Percentiles rank a stretch among this genome's conserved stretches.
Conservation (phyloP, 495 filamentous ascomycete species). For the Aspergillus nanangensis region DNA sequence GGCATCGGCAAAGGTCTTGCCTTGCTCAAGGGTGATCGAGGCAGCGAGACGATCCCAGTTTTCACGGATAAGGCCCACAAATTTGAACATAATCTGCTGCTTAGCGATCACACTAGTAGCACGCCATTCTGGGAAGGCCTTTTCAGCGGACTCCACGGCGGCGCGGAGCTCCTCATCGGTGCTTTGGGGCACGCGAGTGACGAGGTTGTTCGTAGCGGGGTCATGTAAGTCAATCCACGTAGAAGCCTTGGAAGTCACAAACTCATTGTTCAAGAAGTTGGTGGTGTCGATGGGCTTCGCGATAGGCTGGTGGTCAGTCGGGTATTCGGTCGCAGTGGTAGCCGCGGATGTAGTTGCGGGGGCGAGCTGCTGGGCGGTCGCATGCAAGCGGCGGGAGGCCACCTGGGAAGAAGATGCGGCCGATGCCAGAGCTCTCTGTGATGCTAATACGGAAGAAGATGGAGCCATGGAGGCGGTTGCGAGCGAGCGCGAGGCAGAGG, state of each 20-base stretch:
- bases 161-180: slow-evolving; percentile 86
- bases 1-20: slow-evolving; percentile 89
- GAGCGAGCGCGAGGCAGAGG: slow-evolving; percentile 24
- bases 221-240: slow-evolving; percentile 91
- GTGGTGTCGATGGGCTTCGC: slow-evolving; percentile 70
- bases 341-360: slow-evolving; percentile 51
- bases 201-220: slow-evolving; percentile 95
- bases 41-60: slow-evolving; percentile 96
- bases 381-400: slow-evolving; percentile 45
- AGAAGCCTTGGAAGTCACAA: slow-evolving; percentile 64
- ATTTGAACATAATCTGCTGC: slow-evolving; percentile 98
- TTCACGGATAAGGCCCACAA: slow-evolving; percentile 80
- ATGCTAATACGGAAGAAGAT: slow-evolving; percentile 17
- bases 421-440: slow-evolving; percentile 11
- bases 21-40: slow-evolving; percentile 95
- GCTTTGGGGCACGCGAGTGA: slow-evolving; percentile 95
- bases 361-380: slow-evolving; percentile 54
- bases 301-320: slow-evolving; percentile 79
- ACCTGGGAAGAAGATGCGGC: slow-evolving; percentile 20
- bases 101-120: slow-evolving; percentile 76
- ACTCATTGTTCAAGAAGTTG: slow-evolving; percentile 91
- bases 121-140: slow-evolving; percentile 86
- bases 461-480: slow-evolving; percentile 15
- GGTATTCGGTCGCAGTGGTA: slow-evolving; percentile 65
- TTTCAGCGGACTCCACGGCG: slow-evolving; percentile 80